These are phyloP conservation scores for Cercospora janseana DNA, from an alignment of 2,329 filamentous ascomycete genomes.

Conservation along the genomic window DNA sequence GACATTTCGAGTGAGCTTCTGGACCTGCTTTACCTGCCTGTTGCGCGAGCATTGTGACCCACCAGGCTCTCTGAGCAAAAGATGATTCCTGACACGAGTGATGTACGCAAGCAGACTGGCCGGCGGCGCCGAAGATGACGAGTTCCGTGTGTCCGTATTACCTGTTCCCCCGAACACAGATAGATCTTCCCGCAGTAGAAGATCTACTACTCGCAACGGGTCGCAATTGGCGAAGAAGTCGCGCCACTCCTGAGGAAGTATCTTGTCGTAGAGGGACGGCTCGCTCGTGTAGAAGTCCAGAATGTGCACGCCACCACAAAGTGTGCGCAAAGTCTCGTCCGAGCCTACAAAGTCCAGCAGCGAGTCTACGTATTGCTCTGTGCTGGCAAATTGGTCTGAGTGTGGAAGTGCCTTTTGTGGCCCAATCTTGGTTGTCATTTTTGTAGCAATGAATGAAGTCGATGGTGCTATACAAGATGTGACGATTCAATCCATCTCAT, in stretches of 20 bases:
- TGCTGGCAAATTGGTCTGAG: conserved; percentile 61
- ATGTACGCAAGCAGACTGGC: conserved; percentile 69
- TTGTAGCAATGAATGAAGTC: no score
- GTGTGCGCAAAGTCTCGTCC: conserved; percentile 73
- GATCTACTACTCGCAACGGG: conserved; percentile 72
- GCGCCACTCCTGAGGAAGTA: conserved; percentile 79
- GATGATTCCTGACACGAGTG: conserved; percentile 59
- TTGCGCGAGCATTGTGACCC: conserved; percentile 34
- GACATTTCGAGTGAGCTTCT: conserved; percentile 66
- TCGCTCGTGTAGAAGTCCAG: conserved; percentile 90
- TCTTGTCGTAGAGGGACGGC: conserved; percentile 74
- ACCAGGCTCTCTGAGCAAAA: conserved; percentile 62
- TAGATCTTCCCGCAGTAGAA: conserved; percentile 77
- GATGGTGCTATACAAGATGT: no score
- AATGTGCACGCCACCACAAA: conserved; percentile 97
- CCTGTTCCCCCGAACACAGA: conserved; percentile 37
- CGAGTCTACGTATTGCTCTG: conserved; percentile 75
- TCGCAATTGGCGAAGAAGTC: conserved; percentile 69
- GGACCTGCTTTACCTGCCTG: conserved; percentile 40
- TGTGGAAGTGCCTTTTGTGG: conserved; percentile 62
- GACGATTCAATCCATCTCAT: no score
- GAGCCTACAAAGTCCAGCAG: conserved; percentile 73
- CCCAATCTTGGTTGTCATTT: conserved; percentile 38
- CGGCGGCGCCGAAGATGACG: conserved; percentile 53
- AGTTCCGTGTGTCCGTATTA: conserved; percentile 25